phyloP scores from a whole-genome alignment of 352 stramenopile genomes.

The Globisporangium acanthophoron region DNA sequence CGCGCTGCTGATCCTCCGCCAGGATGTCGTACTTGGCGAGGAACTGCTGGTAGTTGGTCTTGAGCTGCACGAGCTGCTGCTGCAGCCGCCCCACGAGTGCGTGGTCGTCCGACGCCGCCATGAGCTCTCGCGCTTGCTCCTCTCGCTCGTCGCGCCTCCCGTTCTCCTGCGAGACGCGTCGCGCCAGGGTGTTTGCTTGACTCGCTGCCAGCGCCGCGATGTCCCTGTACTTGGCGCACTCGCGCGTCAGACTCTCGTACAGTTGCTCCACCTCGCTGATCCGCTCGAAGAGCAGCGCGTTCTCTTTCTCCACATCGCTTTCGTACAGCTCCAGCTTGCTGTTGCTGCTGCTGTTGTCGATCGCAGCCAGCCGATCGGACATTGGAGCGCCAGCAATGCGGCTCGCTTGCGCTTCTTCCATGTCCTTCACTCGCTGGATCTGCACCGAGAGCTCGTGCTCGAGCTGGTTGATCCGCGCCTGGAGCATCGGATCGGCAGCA shows the following conservation, averaged over 20 bases:
- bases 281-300: conserved; percentile 53
- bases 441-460: conserved; percentile 42
- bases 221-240: conserved; percentile 62
- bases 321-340: conserved; percentile 4
- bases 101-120: conserved; percentile 84
- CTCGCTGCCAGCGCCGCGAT: conserved; percentile 53
- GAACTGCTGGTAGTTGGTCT: conserved; percentile 80
- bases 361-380: too few species aligned
- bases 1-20: conserved; percentile 44
- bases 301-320: conserved; percentile 41
- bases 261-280: conserved; percentile 72
- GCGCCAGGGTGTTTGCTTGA: conserved; percentile 54
- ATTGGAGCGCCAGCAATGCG: too few species aligned
- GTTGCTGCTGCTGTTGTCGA: too few species aligned
- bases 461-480: conserved; percentile 41
- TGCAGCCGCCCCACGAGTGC: conserved; percentile 88
- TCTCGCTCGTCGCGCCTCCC: conserved; percentile 49
- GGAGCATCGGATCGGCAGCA: conserved; percentile 15
- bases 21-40: conserved; percentile 55
- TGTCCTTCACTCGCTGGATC: conserved; percentile 31
- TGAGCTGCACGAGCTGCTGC: conserved; percentile 87
- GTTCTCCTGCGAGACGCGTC: conserved; percentile 31
- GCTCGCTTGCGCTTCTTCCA: conserved; percentile 22
- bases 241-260: conserved; percentile 55
- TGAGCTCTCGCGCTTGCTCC: conserved; percentile 62